Evolutionary conservation across 805 yeast genomes (phyloP), one percentile per base, ranked within the genome.

Genomic region (Ascoidea tarda): DNA sequence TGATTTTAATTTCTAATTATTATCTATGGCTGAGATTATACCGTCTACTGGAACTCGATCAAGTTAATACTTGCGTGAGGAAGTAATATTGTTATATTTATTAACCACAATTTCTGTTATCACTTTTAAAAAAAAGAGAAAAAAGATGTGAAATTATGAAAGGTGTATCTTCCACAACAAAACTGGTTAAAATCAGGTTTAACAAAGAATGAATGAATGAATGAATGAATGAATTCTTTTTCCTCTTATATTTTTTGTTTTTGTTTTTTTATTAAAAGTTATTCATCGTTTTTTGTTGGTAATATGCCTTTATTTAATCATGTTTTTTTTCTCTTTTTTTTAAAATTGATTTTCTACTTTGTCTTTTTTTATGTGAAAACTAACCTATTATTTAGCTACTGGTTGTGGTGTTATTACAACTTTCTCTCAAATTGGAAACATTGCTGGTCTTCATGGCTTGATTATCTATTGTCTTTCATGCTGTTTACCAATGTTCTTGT

Each of bases 341-440:
- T 16, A 46, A 46, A 16, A 46, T 58, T 46, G 44, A 10, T 52
- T 51, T 46, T 16, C 16, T 48, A 16, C 31, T 28, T 46, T 33
- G 50, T 50, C 48, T 49, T 33, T 33, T 31, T 55, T 31, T 48
- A 21, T 56, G 52, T 32, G 48, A 28, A 21, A 21, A 21, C 28
- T 21, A 21, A 21, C 28, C 28, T 21, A 50, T 6, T 52, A 6
- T 49, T 10, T 62, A 84, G 93, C 87, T 49, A 73, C 87, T 82
- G 96, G 96, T 51, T 84, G 87, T 67, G 96, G 96, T 66, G 79
- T 88, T 52, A 69, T 90, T 45, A 78, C 93, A 8, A 85, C 96
- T 0, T 90, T 87, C 60, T 81, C 96, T 1, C 84, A 88, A 66
- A 84, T 90, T 57, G 96, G 91, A 2, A 88, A 88, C 56, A 70